Percentiles rank a stretch among this genome's conserved stretches.
Conservation (phyloP, 805 yeast genomes). For the Yarrowia keelungensis region DNA sequence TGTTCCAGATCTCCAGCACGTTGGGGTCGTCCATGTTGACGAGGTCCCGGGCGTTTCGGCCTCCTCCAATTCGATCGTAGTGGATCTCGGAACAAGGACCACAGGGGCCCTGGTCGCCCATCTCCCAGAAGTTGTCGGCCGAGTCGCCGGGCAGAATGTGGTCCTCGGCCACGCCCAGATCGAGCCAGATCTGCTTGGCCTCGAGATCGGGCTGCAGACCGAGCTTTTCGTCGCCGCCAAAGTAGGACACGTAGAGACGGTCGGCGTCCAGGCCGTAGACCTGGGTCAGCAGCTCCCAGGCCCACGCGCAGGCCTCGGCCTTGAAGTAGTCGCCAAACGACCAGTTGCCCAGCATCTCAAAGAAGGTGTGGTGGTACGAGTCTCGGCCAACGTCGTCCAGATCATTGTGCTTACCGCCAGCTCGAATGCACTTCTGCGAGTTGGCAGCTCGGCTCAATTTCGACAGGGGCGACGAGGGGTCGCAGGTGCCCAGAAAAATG, state of each 20-base stretch:
- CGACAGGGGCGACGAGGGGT: slow-evolving; percentile 88
- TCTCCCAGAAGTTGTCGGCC: slow-evolving; percentile 98
- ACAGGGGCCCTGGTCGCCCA: slow-evolving; percentile 99
- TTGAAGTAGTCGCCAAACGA: slow-evolving; percentile 99
- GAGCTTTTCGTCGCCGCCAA: slow-evolving; percentile 85
- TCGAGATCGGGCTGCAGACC: slow-evolving; percentile 94
- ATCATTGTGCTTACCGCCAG: slow-evolving; percentile 98
- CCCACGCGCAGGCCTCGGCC: slow-evolving; percentile 83
- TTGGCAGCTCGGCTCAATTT: slow-evolving; percentile 86
- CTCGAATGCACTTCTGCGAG: slow-evolving; percentile 98
- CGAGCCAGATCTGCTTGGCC: slow-evolving; percentile 85
- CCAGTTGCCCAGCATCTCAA: slow-evolving; percentile 99
- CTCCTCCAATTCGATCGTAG: slow-evolving; percentile 92
- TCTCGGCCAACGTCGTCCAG: slow-evolving; percentile 98
- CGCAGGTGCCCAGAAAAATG: slow-evolving; percentile 95
- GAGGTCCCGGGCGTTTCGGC: slow-evolving; percentile 88
- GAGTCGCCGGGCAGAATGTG: slow-evolving; percentile 92
- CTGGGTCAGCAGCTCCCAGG: slow-evolving; percentile 90
- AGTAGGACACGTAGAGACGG: slow-evolving; percentile 92
- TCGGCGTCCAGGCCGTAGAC: slow-evolving; percentile 80
- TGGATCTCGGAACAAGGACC: slow-evolving; percentile 99
- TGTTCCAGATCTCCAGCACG: slow-evolving; percentile 97
- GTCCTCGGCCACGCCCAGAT: slow-evolving; percentile 86
- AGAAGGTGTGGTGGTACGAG: slow-evolving; percentile 97
- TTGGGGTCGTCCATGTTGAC: slow-evolving; percentile 98